Percentiles rank a stretch among this genome's conserved stretches.
phyloP scores from a whole-genome alignment of 768 basidiomycete genomes.

The Leccinum imitatum region DNA sequence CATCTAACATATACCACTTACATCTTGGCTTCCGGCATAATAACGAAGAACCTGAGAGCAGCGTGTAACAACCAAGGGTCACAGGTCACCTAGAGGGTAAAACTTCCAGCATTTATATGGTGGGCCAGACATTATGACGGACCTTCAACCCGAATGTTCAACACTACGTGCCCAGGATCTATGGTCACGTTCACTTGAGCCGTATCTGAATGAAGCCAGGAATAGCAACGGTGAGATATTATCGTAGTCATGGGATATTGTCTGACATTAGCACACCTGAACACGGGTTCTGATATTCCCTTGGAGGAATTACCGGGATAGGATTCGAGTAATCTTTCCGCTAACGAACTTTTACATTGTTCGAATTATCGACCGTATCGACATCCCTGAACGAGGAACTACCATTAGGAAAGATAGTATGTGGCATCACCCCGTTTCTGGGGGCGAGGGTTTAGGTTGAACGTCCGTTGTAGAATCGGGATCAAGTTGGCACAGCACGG shows the following conservation, averaged over 20 bases:
- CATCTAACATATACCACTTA: slow-evolving; percentile 27
- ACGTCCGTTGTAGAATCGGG: slow-evolving; percentile 59
- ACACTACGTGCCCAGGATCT: not conserved
- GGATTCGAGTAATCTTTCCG: not conserved
- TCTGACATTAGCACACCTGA: slow-evolving; percentile 6
- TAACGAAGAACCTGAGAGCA: not conserved
- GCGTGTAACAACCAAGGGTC: not conserved
- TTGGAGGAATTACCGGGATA: not conserved
- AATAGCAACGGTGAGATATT: slow-evolving; percentile 14
- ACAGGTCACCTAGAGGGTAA: not conserved
- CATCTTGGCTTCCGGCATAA: slow-evolving; percentile 52
- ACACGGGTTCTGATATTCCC: not conserved
- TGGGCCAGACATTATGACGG: not conserved
- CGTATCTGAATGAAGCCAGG: slow-evolving; percentile 5
- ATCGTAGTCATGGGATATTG: slow-evolving; percentile 16
- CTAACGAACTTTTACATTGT: not conserved
- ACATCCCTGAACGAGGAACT: slow-evolving; percentile 29
- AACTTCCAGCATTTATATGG: slow-evolving; percentile 4
- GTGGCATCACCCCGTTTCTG: slow-evolving; percentile 70
- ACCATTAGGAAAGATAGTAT: slow-evolving; percentile 56
- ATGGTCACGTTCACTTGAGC: slow-evolving; percentile 13
- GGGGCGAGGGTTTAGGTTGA: slow-evolving; percentile 61
- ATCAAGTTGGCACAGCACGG: not conserved
- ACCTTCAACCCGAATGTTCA: slow-evolving; percentile 4
- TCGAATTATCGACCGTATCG: not conserved